These are phyloP conservation scores for Saccharomycopsis capsularis DNA, from an alignment of 805 yeast species.

Conservation along the genomic window DNA sequence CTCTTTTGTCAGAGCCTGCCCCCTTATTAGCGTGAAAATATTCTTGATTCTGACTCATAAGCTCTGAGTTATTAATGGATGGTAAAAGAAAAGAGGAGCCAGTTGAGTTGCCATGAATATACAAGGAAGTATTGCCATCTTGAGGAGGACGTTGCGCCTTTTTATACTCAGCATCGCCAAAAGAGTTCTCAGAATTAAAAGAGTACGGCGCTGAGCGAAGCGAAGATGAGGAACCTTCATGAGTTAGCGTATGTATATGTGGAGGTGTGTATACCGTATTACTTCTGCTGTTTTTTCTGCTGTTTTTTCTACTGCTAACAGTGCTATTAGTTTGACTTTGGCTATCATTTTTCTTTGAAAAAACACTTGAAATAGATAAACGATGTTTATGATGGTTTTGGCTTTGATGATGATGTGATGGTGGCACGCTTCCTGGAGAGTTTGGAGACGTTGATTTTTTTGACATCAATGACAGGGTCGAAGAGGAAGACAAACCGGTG, in stretches of 20 bases:
- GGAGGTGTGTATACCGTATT: slow-evolving; percentile 8
- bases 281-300: slow-evolving; percentile 3
- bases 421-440: background rate
- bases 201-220: slow-evolving; percentile 5
- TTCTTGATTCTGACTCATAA: slow-evolving; percentile 2
- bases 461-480: background rate
- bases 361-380: slow-evolving; percentile 9
- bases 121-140: background rate
- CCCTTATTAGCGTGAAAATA: background rate
- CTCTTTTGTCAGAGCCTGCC: background rate
- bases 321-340: slow-evolving; percentile 2
- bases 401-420: background rate
- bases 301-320: background rate
- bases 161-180: background rate
- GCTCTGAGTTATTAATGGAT: background rate
- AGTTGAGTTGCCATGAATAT: slow-evolving; percentile 7
- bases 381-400: background rate
- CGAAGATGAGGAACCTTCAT: slow-evolving; percentile 11
- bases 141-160: background rate
- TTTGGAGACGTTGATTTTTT: slow-evolving; percentile 1
- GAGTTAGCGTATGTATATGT: slow-evolving; percentile 9
- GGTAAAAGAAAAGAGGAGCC: slow-evolving; percentile 6
- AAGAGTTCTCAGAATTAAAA: background rate
- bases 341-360: slow-evolving; percentile 1
- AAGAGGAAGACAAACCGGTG: slow-evolving; percentile 10